These are phyloP conservation scores for Chenopodium suecicum DNA, from an alignment of 148 eudicot genomes.

Conservation along the genomic window DNA sequence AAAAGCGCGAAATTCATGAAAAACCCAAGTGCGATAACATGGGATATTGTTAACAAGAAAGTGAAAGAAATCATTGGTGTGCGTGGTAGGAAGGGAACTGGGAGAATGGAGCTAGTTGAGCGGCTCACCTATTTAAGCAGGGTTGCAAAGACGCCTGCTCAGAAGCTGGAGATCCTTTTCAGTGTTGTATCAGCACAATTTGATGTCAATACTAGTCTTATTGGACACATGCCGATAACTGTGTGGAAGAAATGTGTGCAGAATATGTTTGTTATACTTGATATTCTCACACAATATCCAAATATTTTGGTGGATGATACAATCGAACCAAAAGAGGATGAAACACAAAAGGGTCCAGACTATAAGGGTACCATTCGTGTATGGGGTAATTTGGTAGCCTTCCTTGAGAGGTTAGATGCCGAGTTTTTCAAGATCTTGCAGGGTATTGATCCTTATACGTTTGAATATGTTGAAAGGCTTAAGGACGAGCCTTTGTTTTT, in stretches of 20 bases:
- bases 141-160: slow-evolving; percentile 95
- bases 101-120: slow-evolving; percentile 82
- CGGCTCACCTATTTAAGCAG: slow-evolving; percentile 79
- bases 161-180: slow-evolving; percentile 85
- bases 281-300: slow-evolving; percentile 61
- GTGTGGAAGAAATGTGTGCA: slow-evolving; percentile 90
- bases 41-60: slow-evolving; percentile 85
- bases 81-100: slow-evolving; percentile 88
- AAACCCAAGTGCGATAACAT: slow-evolving; percentile 42
- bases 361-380: slow-evolving; percentile 65
- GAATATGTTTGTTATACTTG: slow-evolving; percentile 68
- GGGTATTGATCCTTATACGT: slow-evolving; percentile 79
- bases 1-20: slow-evolving; percentile 42
- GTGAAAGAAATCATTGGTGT: slow-evolving; percentile 76
- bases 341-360: slow-evolving; percentile 76
- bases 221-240: slow-evolving; percentile 79
- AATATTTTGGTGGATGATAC: slow-evolving; percentile 80
- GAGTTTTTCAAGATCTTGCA: slow-evolving; percentile 89
- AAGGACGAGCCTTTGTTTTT: slow-evolving; percentile 68
- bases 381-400: slow-evolving; percentile 92
- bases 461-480: slow-evolving; percentile 79
- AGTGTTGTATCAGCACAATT: slow-evolving; percentile 85
- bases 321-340: slow-evolving; percentile 80
- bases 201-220: slow-evolving; percentile 76
- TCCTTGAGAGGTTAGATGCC: slow-evolving; percentile 74